Conservation (phyloP, 2,329 filamentous ascomycete genomes). For the Mariannaea sp. region DNA sequence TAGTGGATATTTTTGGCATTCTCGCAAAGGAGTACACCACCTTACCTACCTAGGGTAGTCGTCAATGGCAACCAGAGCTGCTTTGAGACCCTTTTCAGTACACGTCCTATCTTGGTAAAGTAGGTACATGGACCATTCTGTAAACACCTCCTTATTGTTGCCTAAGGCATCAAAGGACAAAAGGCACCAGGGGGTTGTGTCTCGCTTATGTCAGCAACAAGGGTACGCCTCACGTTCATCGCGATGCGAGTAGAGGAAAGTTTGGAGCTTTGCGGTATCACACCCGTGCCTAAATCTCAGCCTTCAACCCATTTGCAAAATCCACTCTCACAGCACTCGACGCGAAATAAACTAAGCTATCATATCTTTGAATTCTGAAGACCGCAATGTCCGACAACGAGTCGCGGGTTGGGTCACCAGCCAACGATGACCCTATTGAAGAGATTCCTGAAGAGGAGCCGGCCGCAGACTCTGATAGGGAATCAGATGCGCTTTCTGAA, state of each 20-base stretch:
- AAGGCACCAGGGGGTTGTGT: too few relatives aligned
- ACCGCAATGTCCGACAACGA: slow-evolving; percentile 53
- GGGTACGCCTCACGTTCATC: slow-evolving; percentile 28
- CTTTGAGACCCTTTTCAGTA: too few relatives aligned
- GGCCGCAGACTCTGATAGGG: slow-evolving; percentile 55
- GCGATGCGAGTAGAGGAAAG: slow-evolving; percentile 28
- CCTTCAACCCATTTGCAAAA: background rate
- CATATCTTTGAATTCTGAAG: background rate
- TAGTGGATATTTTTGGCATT: slow-evolving; percentile 16
- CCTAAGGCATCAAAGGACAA: slow-evolving; percentile 31
- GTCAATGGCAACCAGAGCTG: slow-evolving; percentile 37
- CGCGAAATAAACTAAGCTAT: background rate
- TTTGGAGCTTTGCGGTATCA: slow-evolving; percentile 13
- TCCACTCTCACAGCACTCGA: background rate
- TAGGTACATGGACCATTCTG: too few relatives aligned
- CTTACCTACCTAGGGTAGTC: slow-evolving; percentile 11
- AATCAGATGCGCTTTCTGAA: slow-evolving; percentile 67
- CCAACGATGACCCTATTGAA: slow-evolving; percentile 42
- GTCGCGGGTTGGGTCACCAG: slow-evolving; percentile 47
- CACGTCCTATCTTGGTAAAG: too few relatives aligned
- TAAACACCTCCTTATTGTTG: slow-evolving; percentile 26
- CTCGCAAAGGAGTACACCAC: background rate
- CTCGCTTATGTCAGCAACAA: slow-evolving; percentile 40
- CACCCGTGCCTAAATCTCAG: background rate
- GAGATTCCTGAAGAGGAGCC: slow-evolving; percentile 48